Evolutionary conservation across 768 basidiomycete genomes (phyloP), one percentile per base, ranked within the genome.

Genomic region (Suillus paluster): DNA sequence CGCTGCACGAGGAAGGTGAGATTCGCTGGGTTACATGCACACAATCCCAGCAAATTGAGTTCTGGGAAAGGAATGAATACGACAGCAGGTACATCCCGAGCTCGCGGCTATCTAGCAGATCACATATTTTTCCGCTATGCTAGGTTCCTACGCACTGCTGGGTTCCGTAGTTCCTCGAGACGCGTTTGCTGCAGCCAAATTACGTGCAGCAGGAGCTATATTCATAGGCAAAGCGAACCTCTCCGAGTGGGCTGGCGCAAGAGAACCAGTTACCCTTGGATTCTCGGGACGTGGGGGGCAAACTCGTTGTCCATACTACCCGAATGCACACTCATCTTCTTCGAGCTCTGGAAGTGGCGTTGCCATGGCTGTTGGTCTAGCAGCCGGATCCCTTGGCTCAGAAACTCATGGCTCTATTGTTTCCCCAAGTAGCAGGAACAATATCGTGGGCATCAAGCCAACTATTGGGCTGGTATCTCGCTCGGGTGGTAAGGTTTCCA

Each of bases 241-340:
- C 62, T 78, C 77, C 19, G 80, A 83, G 67, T 83, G 79, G 77
- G 76, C 81, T 11, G 66, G 75, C 62, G 80, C 71, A 60, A 76
- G 82, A 34, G 79, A 75, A 10, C 45, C 33, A 12, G 70, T 79
- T 2, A 73, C 80, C 11, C 66, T 72, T 11, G 83, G 82, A 25
- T 84, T 79, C 67, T 83, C 81, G 17, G 79, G 77, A 10, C 77
- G 79, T 12, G 81, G 80, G 11, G 83, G 83, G 9, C 83, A 82
- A 70, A 68, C 72, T 1, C 76, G 73, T 7, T 71, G 68, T 49
- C 75, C 81, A 3, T 84, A 81, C 66, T 77, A 76, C 46, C 80
- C 79, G 21, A 68, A 71, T n/a, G 79, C 74, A 17, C 65, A 79
- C 59, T 77, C 81, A 2, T 75, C 71, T 21, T 80, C 79, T 30